Evolutionary conservation across 73 alveolate species (phyloP).

Genomic region (Chromera velia): DNA sequence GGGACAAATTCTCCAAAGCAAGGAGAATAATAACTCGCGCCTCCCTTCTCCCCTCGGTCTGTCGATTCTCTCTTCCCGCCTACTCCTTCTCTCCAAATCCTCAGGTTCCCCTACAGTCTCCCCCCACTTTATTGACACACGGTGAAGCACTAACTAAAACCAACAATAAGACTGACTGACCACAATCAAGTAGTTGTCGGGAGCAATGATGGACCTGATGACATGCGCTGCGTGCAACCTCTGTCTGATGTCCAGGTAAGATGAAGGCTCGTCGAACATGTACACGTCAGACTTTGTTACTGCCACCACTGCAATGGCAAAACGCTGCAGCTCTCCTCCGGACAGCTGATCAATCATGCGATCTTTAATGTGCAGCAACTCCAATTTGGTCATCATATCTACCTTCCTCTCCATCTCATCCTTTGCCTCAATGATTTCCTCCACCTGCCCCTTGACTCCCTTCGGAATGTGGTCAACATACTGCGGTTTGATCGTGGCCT

Average conservation of each 20-base stretch:
- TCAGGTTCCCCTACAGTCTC: too few species aligned
- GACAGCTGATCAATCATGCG: constrained; percentile 82
- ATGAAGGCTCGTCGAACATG: constrained; percentile 98
- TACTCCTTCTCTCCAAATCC: too few species aligned
- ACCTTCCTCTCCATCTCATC: constrained; percentile 69
- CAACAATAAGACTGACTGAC: too few species aligned
- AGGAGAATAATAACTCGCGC: too few species aligned
- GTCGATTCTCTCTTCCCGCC: too few species aligned
- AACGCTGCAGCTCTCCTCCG: constrained; percentile 97
- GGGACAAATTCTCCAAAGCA: too few species aligned
- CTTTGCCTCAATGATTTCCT: constrained; percentile 66
- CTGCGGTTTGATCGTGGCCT: constrained; percentile 90
- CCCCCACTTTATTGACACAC: too few species aligned
- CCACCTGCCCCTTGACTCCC: constrained; percentile 80
- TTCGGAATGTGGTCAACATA: constrained; percentile 94
- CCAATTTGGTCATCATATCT: constrained; percentile 34
- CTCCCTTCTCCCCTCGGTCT: too few species aligned
- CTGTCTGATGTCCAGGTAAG: constrained; percentile 91
- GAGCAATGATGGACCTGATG: constrained; percentile 68
- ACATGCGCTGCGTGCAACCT: constrained; percentile 87
- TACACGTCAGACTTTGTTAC: constrained; percentile 86
- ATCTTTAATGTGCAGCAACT: constrained; percentile 42
- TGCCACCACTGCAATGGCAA: constrained; percentile 89
- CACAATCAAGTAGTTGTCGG: constrained; percentile 52
- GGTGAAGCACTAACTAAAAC: too few species aligned